Percentiles rank a stretch among this genome's conserved stretches.
Evolutionary conservation across 495 filamentous ascomycete species (phyloP).

Genomic region (Oidiodendron maius): DNA sequence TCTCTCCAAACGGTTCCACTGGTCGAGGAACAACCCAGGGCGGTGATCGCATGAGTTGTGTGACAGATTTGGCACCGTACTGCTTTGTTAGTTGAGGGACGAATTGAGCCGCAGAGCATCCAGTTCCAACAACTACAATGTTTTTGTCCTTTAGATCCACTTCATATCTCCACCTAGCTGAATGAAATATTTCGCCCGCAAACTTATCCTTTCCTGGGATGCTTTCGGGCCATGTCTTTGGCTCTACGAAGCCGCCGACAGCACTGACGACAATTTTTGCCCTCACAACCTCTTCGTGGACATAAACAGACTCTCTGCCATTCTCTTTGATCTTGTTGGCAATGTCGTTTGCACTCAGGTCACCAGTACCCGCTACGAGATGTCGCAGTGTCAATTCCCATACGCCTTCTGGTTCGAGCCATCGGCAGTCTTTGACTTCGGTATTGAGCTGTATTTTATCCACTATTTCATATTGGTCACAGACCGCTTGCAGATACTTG

Average conservation of each 20-base stretch:
- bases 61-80: slow-evolving; percentile 46
- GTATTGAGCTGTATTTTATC: slow-evolving; percentile 37
- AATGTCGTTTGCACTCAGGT: slow-evolving; percentile 19
- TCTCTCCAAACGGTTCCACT: slow-evolving; percentile 27
- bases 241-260: slow-evolving; percentile 45
- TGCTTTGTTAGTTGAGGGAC: slow-evolving; percentile 32
- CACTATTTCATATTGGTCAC: slow-evolving; percentile 36
- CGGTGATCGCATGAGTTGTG: slow-evolving; percentile 56
- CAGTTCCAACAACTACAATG: slow-evolving; percentile 45
- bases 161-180: slow-evolving; percentile 44
- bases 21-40: slow-evolving; percentile 50
- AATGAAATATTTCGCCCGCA: slow-evolving; percentile 45
- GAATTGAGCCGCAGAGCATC: slow-evolving; percentile 40
- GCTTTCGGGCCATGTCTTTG: slow-evolving; percentile 28
- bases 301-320: slow-evolving; percentile 24
- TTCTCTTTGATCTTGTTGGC: slow-evolving; percentile 19
- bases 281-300: slow-evolving; percentile 37
- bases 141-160: slow-evolving; percentile 45
- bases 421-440: slow-evolving; percentile 33
- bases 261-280: slow-evolving; percentile 53
- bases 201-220: slow-evolving; percentile 39
- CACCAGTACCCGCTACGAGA: slow-evolving; percentile 22
- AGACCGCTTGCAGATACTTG: slow-evolving; percentile 37
- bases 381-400: slow-evolving; percentile 40
- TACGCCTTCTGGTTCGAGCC: slow-evolving; percentile 34